Base-by-base conservation (phyloP, 257 asterid species). In the Nemophila menziesii region DNA sequence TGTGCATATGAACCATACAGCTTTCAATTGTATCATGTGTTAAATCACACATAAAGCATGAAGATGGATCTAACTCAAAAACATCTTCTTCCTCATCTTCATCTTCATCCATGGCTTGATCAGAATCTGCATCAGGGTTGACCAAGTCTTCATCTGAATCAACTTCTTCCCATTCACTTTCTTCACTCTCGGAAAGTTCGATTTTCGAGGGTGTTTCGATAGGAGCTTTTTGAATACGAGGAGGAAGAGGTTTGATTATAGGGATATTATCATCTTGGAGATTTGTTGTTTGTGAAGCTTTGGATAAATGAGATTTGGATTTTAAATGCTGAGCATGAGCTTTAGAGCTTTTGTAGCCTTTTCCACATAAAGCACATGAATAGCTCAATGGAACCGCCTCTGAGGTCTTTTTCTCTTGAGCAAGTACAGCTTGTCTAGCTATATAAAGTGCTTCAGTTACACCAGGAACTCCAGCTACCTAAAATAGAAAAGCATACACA, bases 391-490 rank as follows among this genome's bases (percentile, higher is more conserved):
- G 94, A 24, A 87, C 63, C 54, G 76, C 92, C 39, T 57, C 75
- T 18, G 51, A 42, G 66, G 71, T 77, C 20, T 56, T 62, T 33
- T 61, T 67, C 67, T 81, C 94, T 29, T 79, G 80, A 2, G 76
- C 94, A 42, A 85, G 74, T 8, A 86, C 96, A 52, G 93, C 55
- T 64, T 90, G 92, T 50, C 86, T 72, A 56, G 93, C 93, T 39
- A 51, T 29, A 58, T 80, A 90, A 19, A 85, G 80, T 39, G 75
- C 43, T 63, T 85, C 98, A 3, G 95, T 85, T 55, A 90, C 94
- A 38, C 96, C 96, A 16, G 94, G 98, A 41, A 90, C 94, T 16
- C 98, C 96, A 11, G 94, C 94, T 54, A 90, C 83, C 98, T 90
- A 62, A 24, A 63, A 42, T 22, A 18, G 5, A 4, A 41, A 37